Evolutionary conservation across 768 basidiomycete genomes (phyloP), one percentile per base, ranked within the genome.

Genomic region (Clitopilus passeckerianus): DNA sequence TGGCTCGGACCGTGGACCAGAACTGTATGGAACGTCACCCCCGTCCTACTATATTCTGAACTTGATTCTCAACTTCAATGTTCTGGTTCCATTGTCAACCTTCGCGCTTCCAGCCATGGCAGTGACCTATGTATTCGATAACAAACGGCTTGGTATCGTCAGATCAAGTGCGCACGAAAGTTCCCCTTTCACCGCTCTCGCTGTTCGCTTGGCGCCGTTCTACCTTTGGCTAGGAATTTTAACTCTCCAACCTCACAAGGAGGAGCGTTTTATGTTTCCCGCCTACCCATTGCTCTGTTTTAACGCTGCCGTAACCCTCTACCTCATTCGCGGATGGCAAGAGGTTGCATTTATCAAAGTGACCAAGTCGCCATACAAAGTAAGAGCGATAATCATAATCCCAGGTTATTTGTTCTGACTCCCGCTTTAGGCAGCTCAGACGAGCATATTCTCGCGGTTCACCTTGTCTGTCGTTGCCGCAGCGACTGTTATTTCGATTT

Each of bases 231-330:
- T 88, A 52, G 82, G 73, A 1, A 88, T 97, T 61, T 75, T 99
- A 64, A 86, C 85, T 4, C 64, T 78, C 2, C 96, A 98, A 74
- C 76, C 89, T 1, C 97, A 99, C 74, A 99, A 99, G 74, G 97
- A 99, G 73, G 97, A 99, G 70, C 82, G 97, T n/a, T 99, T 99
- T 76, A 90, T 98, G 86, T 98, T 88, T 72, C 96, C 97, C 0
- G 89, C 85, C 1, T 98, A 96, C 70, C 91, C 93, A 1, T 72
- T 98, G 33, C 73, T 98, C 53, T 93, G 93, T 68, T 93, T 98
- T 75, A 98, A 98, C 68, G 96, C 95, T 0, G 92, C 93, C 4
- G 87, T 95, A n/a, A 80, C 87, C 12, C 63, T 96, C 10, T 98
- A 91, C 70, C 79, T 99, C 44, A 65, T 90, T 14, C 84, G 94